phyloP scores from a whole-genome alignment of 2,329 filamentous ascomycete species.

The Sclerotinia glacialis region DNA sequence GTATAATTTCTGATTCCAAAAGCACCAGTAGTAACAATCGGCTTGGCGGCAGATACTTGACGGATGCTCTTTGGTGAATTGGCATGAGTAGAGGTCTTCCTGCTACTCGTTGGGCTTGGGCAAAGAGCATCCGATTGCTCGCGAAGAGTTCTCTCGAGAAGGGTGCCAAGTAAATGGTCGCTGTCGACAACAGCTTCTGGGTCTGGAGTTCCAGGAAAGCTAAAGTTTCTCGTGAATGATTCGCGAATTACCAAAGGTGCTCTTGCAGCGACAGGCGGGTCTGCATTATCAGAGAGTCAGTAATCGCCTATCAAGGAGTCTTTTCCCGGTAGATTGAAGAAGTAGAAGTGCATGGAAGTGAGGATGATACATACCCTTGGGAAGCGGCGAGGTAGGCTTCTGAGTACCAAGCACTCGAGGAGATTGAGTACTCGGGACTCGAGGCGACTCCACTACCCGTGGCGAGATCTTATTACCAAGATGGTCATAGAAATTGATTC shows the following conservation, averaged over 20 bases:
- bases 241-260: slow-evolving; percentile 11
- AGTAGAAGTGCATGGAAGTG: background rate
- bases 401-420: slow-evolving; percentile 5
- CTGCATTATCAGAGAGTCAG: background rate
- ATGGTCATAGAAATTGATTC: slow-evolving; percentile 28
- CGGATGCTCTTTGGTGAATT: slow-evolving; percentile 11
- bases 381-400: slow-evolving; percentile 8
- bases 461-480: slow-evolving; percentile 6
- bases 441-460: background rate
- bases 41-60: background rate
- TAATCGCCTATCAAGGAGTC: background rate
- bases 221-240: slow-evolving; percentile 3
- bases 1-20: slow-evolving; percentile 3
- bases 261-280: background rate
- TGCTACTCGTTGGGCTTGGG: slow-evolving; percentile 23
- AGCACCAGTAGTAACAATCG: background rate
- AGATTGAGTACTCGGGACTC: background rate
- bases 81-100: slow-evolving; percentile 10
- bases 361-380: slow-evolving; percentile 6
- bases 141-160: slow-evolving; percentile 33
- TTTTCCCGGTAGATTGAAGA: background rate
- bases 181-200: background rate
- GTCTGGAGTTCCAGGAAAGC: slow-evolving; percentile 7
- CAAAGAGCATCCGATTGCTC: slow-evolving; percentile 31
- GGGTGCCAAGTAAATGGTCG: slow-evolving; percentile 28